Conservation (phyloP, 2,329 filamentous ascomycete species). For the Cladophialophora psammophila region DNA sequence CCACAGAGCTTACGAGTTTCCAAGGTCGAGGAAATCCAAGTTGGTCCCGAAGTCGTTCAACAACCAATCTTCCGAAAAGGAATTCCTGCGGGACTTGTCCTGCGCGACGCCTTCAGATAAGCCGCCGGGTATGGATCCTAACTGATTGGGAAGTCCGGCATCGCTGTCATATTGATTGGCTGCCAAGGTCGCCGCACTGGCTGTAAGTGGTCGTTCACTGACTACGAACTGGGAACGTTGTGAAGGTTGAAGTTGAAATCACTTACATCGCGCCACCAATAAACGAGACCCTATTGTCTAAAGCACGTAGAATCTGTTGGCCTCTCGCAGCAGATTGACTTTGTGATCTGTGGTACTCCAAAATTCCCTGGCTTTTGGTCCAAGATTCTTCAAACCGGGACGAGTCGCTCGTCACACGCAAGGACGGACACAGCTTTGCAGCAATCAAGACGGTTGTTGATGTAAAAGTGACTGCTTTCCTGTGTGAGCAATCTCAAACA, state of each 20-base stretch:
- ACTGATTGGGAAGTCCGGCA: not conserved
- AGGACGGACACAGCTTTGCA: not conserved
- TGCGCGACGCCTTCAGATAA: conserved; percentile 1
- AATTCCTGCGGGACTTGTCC: conserved; percentile 6
- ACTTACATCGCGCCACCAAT: conserved; percentile 4
- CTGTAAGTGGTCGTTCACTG: too few species aligned
- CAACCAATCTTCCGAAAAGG: conserved; percentile 11
- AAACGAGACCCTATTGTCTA: conserved; percentile 11
- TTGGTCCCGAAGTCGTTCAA: conserved; percentile 9
- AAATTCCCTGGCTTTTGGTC: conserved; percentile 4
- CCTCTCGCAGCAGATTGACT: conserved; percentile 9
- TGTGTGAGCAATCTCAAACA: not conserved
- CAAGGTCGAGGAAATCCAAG: conserved; percentile 9
- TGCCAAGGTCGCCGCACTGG: too few species aligned
- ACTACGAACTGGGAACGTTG: too few species aligned
- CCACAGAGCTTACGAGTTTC: too few species aligned
- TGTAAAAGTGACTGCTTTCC: conserved; percentile 1
- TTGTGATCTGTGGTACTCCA: conserved; percentile 13
- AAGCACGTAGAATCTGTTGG: conserved; percentile 10
- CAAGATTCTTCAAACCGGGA: conserved; percentile 6
- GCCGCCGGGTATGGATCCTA: not conserved
- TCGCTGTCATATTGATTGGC: too few species aligned
- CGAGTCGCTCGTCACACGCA: not conserved
- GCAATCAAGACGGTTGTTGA: conserved; percentile 17
- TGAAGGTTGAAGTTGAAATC: too few species aligned